These are phyloP conservation scores for Lentinus tigrinus DNA, from an alignment of 768 basidiomycete species.

Conservation along the genomic window DNA sequence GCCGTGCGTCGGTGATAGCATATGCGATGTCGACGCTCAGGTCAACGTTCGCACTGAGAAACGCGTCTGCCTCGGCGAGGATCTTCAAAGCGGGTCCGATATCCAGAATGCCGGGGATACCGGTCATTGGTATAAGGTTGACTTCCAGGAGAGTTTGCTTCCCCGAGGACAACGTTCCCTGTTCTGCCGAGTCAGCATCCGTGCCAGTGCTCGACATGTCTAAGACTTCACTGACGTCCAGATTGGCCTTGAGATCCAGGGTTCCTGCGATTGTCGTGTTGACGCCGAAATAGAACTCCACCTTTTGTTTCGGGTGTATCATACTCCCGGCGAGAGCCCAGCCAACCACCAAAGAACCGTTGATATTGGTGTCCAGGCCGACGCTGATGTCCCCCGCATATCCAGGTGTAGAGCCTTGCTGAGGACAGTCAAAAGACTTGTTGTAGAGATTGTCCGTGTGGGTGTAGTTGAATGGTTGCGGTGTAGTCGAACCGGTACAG, in stretches of 20 bases:
- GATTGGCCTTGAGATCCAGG: conserved; percentile 36
- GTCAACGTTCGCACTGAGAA: conserved; percentile 38
- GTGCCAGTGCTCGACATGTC: not conserved
- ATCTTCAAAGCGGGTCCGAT: conserved; percentile 49
- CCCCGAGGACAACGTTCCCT: conserved; percentile 43
- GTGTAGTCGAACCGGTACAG: not conserved
- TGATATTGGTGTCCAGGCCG: conserved; percentile 30
- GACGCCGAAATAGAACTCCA: conserved; percentile 26
- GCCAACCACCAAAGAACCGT: conserved; percentile 34
- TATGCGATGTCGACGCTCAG: conserved; percentile 44
- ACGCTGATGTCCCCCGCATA: conserved; percentile 20
- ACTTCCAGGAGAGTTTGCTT: conserved; percentile 38
- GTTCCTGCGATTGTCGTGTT: conserved; percentile 39
- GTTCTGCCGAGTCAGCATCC: not conserved
- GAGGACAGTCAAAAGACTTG: conserved; percentile 18
- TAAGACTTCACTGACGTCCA: conserved; percentile 29
- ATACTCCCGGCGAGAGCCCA: conserved; percentile 40
- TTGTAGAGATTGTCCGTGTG: conserved; percentile 19
- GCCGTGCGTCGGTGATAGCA: conserved; percentile 36
- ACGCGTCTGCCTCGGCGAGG: conserved; percentile 28
- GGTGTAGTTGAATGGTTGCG: conserved; percentile 17
- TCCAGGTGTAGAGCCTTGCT: conserved; percentile 9
- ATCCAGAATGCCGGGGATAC: conserved; percentile 47
- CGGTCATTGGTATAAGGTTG: conserved; percentile 44
- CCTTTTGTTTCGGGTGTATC: conserved; percentile 32